A percentile compares a stretch with the other conserved stretches of the same genome.
These are phyloP conservation scores for Xylariomycetidae sp. DNA, from an alignment of 2,329 filamentous ascomycete species.

Conservation along the genomic window DNA sequence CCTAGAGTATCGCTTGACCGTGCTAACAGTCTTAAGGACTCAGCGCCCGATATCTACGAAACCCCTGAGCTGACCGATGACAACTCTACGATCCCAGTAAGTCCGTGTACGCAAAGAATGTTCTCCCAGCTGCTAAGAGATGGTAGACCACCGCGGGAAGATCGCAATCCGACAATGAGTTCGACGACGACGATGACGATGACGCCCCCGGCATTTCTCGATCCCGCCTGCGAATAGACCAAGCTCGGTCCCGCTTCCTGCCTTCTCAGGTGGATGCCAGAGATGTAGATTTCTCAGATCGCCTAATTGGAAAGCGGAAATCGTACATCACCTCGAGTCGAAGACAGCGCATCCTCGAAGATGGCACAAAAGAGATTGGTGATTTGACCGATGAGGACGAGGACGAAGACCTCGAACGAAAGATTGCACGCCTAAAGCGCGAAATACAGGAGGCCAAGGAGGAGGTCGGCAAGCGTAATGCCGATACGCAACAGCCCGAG, in stretches of 20 bases:
- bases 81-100: constrained; percentile 76
- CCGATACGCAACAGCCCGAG: constrained; percentile 37
- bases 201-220: constrained; percentile 66
- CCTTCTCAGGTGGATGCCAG: constrained; percentile 70
- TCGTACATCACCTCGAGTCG: constrained; percentile 75
- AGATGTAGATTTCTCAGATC: constrained; percentile 84
- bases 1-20: constrained; percentile 13
- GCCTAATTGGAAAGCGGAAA: constrained; percentile 75
- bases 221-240: constrained; percentile 68
- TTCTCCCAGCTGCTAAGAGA: constrained; percentile 10
- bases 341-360: constrained; percentile 56
- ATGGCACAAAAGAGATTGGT: constrained; percentile 63
- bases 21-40: constrained; percentile 56
- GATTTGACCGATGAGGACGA: constrained; percentile 68
- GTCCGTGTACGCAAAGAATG: constrained; percentile 20
- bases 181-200: constrained; percentile 58
- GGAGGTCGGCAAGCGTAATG: constrained; percentile 53
- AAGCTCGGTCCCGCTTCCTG: constrained; percentile 76
- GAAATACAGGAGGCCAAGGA: constrained; percentile 51
- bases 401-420: constrained; percentile 70
- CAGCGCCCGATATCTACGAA: constrained; percentile 92
- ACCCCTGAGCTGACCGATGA: constrained; percentile 91
- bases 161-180: constrained; percentile 58
- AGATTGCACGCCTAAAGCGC: constrained; percentile 74
- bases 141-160: constrained; percentile 49